phyloP scores from a whole-genome alignment of 306 rosid genomes.

The Albizia julibrissin region DNA sequence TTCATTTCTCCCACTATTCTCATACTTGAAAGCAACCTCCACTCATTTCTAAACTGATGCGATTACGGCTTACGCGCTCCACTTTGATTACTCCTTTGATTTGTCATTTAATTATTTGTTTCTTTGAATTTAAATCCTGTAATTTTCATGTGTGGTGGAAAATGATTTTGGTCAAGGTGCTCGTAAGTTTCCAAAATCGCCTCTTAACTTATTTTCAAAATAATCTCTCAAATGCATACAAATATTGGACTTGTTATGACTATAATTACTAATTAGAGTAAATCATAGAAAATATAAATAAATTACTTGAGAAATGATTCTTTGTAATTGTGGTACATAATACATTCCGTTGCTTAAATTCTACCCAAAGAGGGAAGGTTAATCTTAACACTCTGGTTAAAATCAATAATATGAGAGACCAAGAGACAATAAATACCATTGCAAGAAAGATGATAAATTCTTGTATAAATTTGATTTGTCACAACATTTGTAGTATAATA shows the following conservation, averaged over 20 bases:
- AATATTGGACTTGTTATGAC: neutral
- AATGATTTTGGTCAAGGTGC: neutral
- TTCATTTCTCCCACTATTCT: neutral
- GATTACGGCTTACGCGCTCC: neutral
- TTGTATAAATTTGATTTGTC: too few relatives aligned
- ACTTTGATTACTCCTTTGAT: neutral
- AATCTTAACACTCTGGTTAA: too few relatives aligned
- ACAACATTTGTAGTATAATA: too few relatives aligned
- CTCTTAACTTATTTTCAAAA: neutral
- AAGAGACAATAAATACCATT: too few relatives aligned
- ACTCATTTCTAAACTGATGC: neutral
- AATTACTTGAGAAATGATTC: neutral
- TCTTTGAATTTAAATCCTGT: neutral
- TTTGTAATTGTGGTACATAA: neutral
- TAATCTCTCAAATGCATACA: neutral
- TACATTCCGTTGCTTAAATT: neutral
- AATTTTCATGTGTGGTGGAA: neutral
- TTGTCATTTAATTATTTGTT: neutral
- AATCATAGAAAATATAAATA: neutral
- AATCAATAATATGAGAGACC: too few relatives aligned
- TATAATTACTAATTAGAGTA: neutral
- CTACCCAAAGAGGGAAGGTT: neutral
- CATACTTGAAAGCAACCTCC: neutral
- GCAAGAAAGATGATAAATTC: too few relatives aligned
- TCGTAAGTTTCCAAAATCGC: neutral